A percentile compares a stretch with the other conserved stretches of the same genome.
phyloP scores from a whole-genome alignment of 2,329 filamentous ascomycete species.

The Ophiostoma pallidulum region DNA sequence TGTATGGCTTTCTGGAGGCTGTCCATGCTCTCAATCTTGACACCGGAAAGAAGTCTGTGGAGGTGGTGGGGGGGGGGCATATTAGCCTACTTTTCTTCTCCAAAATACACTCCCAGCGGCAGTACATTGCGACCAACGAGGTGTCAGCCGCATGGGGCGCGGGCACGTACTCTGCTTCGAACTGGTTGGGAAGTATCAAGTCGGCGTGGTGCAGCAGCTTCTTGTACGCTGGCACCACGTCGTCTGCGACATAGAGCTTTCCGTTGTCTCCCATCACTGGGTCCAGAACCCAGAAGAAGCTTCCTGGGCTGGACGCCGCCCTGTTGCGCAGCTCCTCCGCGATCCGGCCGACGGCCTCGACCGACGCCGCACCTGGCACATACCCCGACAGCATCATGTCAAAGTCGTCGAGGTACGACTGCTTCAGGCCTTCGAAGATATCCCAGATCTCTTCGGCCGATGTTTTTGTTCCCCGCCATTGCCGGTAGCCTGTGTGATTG shows the following conservation, averaged over 20 bases:
- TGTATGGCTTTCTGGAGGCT: slow-evolving; percentile 67
- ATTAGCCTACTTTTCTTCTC: background rate
- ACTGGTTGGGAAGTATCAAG: slow-evolving; percentile 90
- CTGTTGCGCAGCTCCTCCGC: slow-evolving; percentile 68
- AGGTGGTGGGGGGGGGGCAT: no score
- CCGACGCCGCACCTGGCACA: slow-evolving; percentile 75
- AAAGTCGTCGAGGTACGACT: slow-evolving; percentile 79
- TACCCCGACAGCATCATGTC: slow-evolving; percentile 94
- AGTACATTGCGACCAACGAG: no score
- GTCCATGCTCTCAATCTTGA: slow-evolving; percentile 66
- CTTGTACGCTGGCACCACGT: slow-evolving; percentile 88
- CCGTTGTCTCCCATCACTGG: slow-evolving; percentile 98
- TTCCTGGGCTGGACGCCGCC: slow-evolving; percentile 54
- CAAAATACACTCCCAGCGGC: background rate
- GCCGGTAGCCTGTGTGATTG: slow-evolving; percentile 89
- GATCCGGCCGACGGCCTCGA: slow-evolving; percentile 76
- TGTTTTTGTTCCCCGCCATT: slow-evolving; percentile 76
- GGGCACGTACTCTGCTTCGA: slow-evolving; percentile 71
- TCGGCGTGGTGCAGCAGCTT: slow-evolving; percentile 71
- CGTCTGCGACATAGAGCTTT: slow-evolving; percentile 78
- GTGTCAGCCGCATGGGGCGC: background rate
- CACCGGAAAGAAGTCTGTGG: slow-evolving; percentile 67
- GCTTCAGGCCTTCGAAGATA: slow-evolving; percentile 73
- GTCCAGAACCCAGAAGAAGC: slow-evolving; percentile 95
- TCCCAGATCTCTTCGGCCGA: slow-evolving; percentile 74